These are phyloP conservation scores for Aureobasidium sp. DNA, from an alignment of 2,329 filamentous ascomycete genomes.

Conservation along the genomic window DNA sequence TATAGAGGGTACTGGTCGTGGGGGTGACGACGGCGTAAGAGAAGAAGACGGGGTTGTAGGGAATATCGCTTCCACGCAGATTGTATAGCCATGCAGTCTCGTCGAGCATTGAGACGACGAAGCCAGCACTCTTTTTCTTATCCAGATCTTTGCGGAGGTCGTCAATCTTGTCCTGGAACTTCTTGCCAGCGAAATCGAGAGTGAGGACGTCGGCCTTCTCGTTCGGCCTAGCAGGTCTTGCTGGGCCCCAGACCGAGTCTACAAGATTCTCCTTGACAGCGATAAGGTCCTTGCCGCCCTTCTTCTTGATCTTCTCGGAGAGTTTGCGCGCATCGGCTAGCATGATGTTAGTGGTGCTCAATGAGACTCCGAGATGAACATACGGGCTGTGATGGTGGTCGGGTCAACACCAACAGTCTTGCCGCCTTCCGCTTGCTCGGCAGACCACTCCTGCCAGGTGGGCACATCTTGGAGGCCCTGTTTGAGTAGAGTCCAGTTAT, in stretches of 20 bases:
- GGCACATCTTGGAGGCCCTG: conserved; percentile 88
- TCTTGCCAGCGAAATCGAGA: conserved; percentile 70
- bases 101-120: conserved; percentile 90
- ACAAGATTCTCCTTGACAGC: conserved; percentile 75
- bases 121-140: conserved; percentile 79
- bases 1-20: conserved; percentile 66
- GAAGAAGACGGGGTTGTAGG: conserved; percentile 98
- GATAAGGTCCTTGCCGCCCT: conserved; percentile 66
- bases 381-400: conserved; percentile 63
- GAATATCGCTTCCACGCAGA: conserved; percentile 85
- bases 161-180: conserved; percentile 70
- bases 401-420: conserved; percentile 89
- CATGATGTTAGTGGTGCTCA: conserved; percentile 26
- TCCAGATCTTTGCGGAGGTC: conserved; percentile 85
- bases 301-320: conserved; percentile 76
- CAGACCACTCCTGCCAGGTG: conserved; percentile 94
- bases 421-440: conserved; percentile 74
- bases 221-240: conserved; percentile 64
- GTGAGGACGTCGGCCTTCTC: conserved; percentile 67
- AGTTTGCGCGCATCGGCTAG: conserved; percentile 60
- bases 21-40: conserved; percentile 86
- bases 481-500: conserved; percentile 86
- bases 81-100: conserved; percentile 99
- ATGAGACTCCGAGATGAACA: conserved; percentile 30
- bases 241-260: conserved; percentile 77